Evolutionary conservation across 202 grass and related monocot genomes (phyloP), one percentile per base, ranked within the genome.

Genomic region (Miscanthus sacchariflorus): DNA sequence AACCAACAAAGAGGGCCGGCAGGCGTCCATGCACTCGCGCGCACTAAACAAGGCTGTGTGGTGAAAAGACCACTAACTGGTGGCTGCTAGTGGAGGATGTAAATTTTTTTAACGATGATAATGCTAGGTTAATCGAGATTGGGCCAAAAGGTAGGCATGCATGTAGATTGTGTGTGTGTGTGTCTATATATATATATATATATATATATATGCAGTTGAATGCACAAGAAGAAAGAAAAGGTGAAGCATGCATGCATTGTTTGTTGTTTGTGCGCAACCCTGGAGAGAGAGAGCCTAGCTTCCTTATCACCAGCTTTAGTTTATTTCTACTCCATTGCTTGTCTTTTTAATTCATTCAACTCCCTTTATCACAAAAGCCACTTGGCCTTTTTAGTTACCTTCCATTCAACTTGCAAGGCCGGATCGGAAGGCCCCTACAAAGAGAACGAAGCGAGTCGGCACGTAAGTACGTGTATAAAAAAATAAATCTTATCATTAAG

Each of bases 291-390:
- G 49, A 52, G 49, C 14, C 49, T 52, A 50, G 72, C 19, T 64
- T 70, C 64, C 89, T 77, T 84, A 88, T 91, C 85, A 70, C 76
- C 69, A 64, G 27, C 61, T 84, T 90, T 74, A 46, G 6, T 64
- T 24, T 25, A 28, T 28, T 25, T 49, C 5, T 25, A 48, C 28
- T 88, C 11, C 17, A 28, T 49, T 70, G 14, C 11, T 11, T 36
- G 50, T 77, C 76, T 72, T 66, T 52, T 52, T 1, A 18, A 52
- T 18, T 33, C 2, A 7, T 77, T 67, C 76, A 87, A 45, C 73
- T 65, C 65, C 88, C 87, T 84, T 87, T 93, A 87, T 91, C 89
- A 86, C 78, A 68, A 79, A 50, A 83, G 84, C 68, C 68, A 83
- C 59, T 90, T 68, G 77, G 0, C 40, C 61, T 64, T 81, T 52